Base-by-base conservation (phyloP, 345 rosid species). In the Litchi chinensis region DNA sequence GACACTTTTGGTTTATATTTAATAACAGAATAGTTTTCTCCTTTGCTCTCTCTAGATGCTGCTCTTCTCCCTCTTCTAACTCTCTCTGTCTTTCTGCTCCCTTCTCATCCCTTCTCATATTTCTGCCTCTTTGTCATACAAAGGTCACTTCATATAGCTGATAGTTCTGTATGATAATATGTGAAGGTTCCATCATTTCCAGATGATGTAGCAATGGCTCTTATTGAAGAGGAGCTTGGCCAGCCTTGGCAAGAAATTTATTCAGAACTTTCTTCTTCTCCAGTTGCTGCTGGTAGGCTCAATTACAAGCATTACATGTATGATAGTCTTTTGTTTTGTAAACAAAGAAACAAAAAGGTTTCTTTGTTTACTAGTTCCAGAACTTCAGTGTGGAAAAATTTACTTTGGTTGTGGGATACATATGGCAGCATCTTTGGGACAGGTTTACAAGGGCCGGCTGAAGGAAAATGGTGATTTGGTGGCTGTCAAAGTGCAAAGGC, bases 161-260 rank as follows among this genome's bases (percentile, higher is more conserved):
- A 87, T 74, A 62, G 73, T 75, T 84, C 69, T 80, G 66, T 82
- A 66, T 79, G 83, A 76, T 81, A 77, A 75, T 82, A 68, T 88
- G 79, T 83, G 83, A 86, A 95, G 99, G 99, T 95, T 77, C 99
- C 99, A 85, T 95, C 99, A 79, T 95, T 86, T 87, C 99, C 99
- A 67, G 99, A 92, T 84, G 97, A 92, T 88, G 85, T 95, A 44
- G 99, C 98, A 62, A 93, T 95, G 99, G 97, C 98, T 77, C 94
- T 95, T 80, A 80, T 95, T 26, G 89, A 92, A 77, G 95, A 95
- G 91, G 98, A 95, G 88, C 96, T 95, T 77, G 99, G 98, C 73
- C 91, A 79, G 80, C 99, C 97, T 63, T 95, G 98, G 98, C 89
- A 86, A 2, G 86, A 93, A 6, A 43, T 92, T 76, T 95, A 95